Base-by-base conservation (phyloP, 441 rosid genomes). In the Populus hybrid region DNA sequence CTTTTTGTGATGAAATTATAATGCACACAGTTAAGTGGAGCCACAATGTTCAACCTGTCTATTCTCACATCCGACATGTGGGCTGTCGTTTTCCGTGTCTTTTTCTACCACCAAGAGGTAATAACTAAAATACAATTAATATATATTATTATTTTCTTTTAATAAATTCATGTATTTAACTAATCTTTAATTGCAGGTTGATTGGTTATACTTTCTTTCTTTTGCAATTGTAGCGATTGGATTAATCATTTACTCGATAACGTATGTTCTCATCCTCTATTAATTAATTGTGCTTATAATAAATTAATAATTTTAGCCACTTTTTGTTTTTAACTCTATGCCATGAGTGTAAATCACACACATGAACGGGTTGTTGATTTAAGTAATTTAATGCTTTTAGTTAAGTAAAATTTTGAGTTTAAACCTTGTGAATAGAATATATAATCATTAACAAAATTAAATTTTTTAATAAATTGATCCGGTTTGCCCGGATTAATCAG, bases 31-130 rank as follows among this genome's bases (percentile, higher is more conserved):
- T 66, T 83, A 82, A 80, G 92, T 68, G 95, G 91, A 79, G 87
- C 95, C 6, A 75, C 93, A 46, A 78, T 89, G 88, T 88, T 87
- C 81, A 91, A 86, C 74, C 89, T 91, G 20, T 90, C 95, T 2
- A 40, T 88, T 67, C 92, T 87, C 46, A 86, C 92, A 3, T 80
- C 89, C 26, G 89, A 91, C 67, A 91, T 88, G 93, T 91, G 95
- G 95, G 95, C 88, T 2, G 93, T 91, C 75, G 32, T 30, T 30
- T 30, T 30, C 32, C 32, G 32, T 30, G 32, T 30, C 32, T 3
- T 30, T 30, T 30, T 90, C 86, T 91, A 88, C 78, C 89, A 64
- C 12, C 91, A 91, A 68, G 14, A 86, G 93, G 92, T 89, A 79
- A 23, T 36, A 64, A 50, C 6, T 50, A 50, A 28, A 66, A 24